phyloP scores from a whole-genome alignment of 2,329 filamentous ascomycete species.

The Xylariaceae sp. region DNA sequence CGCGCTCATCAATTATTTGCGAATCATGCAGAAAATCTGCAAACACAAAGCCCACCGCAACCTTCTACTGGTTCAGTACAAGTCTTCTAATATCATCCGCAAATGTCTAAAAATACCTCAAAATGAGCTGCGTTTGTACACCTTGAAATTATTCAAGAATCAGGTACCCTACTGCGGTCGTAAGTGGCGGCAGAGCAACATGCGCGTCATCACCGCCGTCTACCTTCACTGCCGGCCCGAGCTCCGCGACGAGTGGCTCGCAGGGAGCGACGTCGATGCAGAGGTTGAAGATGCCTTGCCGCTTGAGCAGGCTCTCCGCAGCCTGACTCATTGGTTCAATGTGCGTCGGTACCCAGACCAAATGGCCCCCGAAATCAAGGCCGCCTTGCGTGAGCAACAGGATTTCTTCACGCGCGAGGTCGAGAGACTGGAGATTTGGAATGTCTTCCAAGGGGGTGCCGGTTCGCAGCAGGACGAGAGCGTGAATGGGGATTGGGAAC shows the following conservation, averaged over 20 bases:
- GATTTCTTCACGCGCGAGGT: conserved; percentile 78
- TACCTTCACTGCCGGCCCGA: conserved; percentile 93
- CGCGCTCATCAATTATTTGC: conserved; percentile 88
- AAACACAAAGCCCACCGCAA: conserved; percentile 94
- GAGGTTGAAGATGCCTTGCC: conserved; percentile 92
- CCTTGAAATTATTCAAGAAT: conserved; percentile 96
- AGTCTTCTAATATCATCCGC: conserved; percentile 85
- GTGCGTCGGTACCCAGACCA: conserved; percentile 75
- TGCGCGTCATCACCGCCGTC: conserved; percentile 96
- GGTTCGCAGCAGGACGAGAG: conserved; percentile 14
- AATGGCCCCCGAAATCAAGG: conserved; percentile 58
- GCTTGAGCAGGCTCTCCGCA: conserved; percentile 83
- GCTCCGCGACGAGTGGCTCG: conserved; percentile 90
- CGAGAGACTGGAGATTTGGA: conserved; percentile 63
- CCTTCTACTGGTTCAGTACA: conserved; percentile 90
- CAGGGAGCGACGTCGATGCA: conserved; percentile 84
- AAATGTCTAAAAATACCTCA: conserved; percentile 91
- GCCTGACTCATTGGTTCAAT: conserved; percentile 93
- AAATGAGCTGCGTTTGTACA: conserved; percentile 82
- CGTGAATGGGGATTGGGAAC: conserved; percentile 22
- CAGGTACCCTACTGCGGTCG: conserved; percentile 97
- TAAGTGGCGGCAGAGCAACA: conserved; percentile 97
- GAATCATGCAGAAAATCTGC: conserved; percentile 96
- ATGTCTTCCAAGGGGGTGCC: conserved; percentile 31
- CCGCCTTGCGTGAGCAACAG: conserved; percentile 65